phyloP scores from a whole-genome alignment of 805 yeast genomes.

The Ogataea neopini region DNA sequence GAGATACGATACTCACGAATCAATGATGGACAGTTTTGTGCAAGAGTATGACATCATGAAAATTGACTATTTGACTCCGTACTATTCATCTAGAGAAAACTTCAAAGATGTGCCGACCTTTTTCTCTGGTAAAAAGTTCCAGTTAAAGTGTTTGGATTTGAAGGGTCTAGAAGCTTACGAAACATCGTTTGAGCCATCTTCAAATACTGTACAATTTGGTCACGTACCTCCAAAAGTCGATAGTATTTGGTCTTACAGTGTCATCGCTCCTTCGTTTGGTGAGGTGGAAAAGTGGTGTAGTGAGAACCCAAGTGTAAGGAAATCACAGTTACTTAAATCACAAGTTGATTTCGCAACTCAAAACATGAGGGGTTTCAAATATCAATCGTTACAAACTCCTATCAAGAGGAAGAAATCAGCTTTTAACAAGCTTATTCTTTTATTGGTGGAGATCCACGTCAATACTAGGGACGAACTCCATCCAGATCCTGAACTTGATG shows the following conservation, averaged over 20 bases:
- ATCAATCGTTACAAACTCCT: slow-evolving; percentile 32
- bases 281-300: slow-evolving; percentile 41
- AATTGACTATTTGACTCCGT: slow-evolving; percentile 62
- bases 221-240: not conserved
- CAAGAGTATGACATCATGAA: slow-evolving; percentile 45
- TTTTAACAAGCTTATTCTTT: slow-evolving; percentile 52
- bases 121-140: slow-evolving; percentile 67
- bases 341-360: slow-evolving; percentile 54
- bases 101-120: slow-evolving; percentile 53
- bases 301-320: slow-evolving; percentile 18
- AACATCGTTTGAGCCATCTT: slow-evolving; percentile 6
- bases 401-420: slow-evolving; percentile 36
- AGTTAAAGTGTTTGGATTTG: slow-evolving; percentile 43
- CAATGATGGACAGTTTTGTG: slow-evolving; percentile 39
- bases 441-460: slow-evolving; percentile 69
- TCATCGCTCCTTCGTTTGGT: slow-evolving; percentile 48
- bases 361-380: slow-evolving; percentile 41
- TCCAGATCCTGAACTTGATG: slow-evolving; percentile 71
- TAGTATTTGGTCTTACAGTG: slow-evolving; percentile 47
- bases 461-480: slow-evolving; percentile 46
- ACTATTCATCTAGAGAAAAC: slow-evolving; percentile 55
- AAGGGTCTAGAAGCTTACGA: slow-evolving; percentile 23
- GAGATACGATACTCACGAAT: slow-evolving; percentile 10
- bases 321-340: slow-evolving; percentile 36
- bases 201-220: slow-evolving; percentile 2